Conservation (phyloP, 352 stramenopile genomes). For the Phytophthora agathidicida region DNA sequence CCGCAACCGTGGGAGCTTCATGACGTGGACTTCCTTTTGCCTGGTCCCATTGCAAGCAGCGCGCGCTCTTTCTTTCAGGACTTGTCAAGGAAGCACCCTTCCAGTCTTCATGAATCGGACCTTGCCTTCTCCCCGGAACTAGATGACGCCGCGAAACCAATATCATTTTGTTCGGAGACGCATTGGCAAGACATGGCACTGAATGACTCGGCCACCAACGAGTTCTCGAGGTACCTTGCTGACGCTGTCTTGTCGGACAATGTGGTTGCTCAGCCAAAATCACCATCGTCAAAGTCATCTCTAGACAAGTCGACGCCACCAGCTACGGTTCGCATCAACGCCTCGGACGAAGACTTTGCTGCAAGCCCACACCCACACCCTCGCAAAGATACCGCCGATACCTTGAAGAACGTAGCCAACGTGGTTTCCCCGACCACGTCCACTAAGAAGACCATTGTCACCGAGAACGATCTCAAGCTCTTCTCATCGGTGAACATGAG, state of each 20-base stretch:
- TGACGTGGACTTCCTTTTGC: conserved; percentile 47
- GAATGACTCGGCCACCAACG: conserved; percentile 8
- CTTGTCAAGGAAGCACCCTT: conserved; percentile 1
- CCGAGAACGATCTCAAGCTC: conserved; percentile 48
- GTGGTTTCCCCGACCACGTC: conserved; percentile 42
- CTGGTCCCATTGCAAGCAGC: not conserved
- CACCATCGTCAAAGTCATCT: not conserved
- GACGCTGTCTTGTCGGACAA: conserved; percentile 25
- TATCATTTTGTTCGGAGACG: conserved; percentile 5
- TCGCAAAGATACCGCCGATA: no score
- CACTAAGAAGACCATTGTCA: conserved; percentile 58
- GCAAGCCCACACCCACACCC: not conserved
- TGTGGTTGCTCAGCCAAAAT: not conserved
- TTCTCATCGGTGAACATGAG: conserved; percentile 30
- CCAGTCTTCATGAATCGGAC: conserved; percentile 16
- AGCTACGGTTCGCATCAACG: conserved; percentile 19
- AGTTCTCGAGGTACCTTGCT: conserved; percentile 17
- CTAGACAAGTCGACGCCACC: not conserved
- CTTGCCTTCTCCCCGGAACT: conserved; percentile 7
- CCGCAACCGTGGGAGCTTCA: conserved; percentile 28
- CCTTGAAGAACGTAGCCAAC: conserved; percentile 19
- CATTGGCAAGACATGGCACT: conserved; percentile 28
- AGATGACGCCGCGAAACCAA: conserved; percentile 11
- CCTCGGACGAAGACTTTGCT: not conserved
- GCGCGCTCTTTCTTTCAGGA: conserved; percentile 13